Percentiles rank a stretch among this genome's conserved stretches.
Evolutionary conservation across 1,284 basidiomycete species (phyloP).

Genomic region (Thecaphora thlaspeos): DNA sequence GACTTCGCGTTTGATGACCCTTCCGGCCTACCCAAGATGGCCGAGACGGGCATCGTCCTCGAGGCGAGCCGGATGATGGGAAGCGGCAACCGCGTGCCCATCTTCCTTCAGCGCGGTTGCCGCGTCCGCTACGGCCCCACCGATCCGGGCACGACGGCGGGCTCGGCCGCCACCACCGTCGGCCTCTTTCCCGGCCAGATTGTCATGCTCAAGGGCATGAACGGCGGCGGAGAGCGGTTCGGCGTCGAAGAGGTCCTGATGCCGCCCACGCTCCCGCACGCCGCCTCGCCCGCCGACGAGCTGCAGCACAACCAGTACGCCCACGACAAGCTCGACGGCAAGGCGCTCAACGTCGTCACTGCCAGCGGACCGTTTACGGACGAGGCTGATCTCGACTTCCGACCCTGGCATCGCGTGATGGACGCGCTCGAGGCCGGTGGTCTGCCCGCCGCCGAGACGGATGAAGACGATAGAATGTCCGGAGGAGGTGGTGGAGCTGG

Average conservation of each 20-base stretch:
- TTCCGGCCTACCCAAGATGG: conserved; percentile 19
- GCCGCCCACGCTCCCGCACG: conserved; percentile 47
- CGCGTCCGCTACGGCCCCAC: conserved; percentile 33
- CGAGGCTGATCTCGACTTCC: conserved; percentile 40
- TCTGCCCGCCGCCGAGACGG: conserved; percentile 62
- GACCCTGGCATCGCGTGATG: conserved; percentile 47
- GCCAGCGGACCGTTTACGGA: conserved; percentile 43
- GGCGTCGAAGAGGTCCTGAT: conserved; percentile 77
- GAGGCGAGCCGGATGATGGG: conserved; percentile 49
- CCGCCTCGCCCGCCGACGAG: conserved; percentile 30
- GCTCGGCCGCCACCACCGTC: conserved; percentile 18
- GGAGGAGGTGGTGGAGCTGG: no score
- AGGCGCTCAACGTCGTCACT: conserved; percentile 24
- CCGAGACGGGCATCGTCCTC: conserved; percentile 36
- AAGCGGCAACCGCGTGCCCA: conserved; percentile 38
- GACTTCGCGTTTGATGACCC: background rate
- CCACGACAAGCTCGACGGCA: conserved; percentile 16
- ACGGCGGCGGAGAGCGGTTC: conserved; percentile 85
- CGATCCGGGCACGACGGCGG: conserved; percentile 13
- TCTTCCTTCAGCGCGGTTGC: conserved; percentile 35
- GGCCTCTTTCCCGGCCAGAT: conserved; percentile 88
- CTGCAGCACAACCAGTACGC: conserved; percentile 32
- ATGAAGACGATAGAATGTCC: conserved; percentile 67
- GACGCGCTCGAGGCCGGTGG: conserved; percentile 36
- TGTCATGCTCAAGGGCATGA: conserved; percentile 81